Base-by-base conservation (phyloP, 1,284 basidiomycete species). In the Mycosarcoma mackinlayi region DNA sequence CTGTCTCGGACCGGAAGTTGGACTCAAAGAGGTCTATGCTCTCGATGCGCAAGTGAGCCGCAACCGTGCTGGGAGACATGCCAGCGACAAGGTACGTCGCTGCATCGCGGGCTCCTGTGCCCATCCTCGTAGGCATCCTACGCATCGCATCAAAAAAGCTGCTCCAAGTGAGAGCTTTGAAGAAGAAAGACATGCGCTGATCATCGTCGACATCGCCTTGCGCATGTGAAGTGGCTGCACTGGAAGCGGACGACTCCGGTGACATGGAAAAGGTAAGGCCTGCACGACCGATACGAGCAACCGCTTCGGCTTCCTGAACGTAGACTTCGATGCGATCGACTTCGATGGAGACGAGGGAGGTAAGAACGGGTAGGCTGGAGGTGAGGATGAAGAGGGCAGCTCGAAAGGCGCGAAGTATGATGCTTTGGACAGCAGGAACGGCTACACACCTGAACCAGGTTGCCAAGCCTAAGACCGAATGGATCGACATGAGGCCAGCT, bases 341-440 rank as follows among this genome's bases (percentile, higher is more conserved):
- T 25, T 80, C 70, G 50, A 82, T 42, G 9, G 76, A 78, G 37
- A 82, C 48, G 27, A 82, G 45, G 1, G 73, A 74, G 14, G 68
- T 75, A 25, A 79, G 58, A 3, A 69, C 51, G 6, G 77, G 76
- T 13, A 79, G 44, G 18, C 61, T 53, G 6, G 77, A 77, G 18
- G 67, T 66, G 53, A 75, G 45, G 23, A 77, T 19, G 55, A 63
- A 76, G 38, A 74, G 53, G 6, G 66, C 66, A 4, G 66, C 60
- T 24, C 75, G 66, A 10, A 68, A 58, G 21, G 58, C 46, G 10
- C 62, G 60, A 16, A 76, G 55, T 0, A 53, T 8, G 30, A 57
- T 3, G 35, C 31, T 37, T 1, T 49, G 50, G 10, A 70, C 5
- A 11, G 62, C 24, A 6, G 72, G 73, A 3, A 72, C 11, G 16